Base-by-base conservation (phyloP, 2,329 filamentous ascomycete genomes). In the Aspergillus tamarii region DNA sequence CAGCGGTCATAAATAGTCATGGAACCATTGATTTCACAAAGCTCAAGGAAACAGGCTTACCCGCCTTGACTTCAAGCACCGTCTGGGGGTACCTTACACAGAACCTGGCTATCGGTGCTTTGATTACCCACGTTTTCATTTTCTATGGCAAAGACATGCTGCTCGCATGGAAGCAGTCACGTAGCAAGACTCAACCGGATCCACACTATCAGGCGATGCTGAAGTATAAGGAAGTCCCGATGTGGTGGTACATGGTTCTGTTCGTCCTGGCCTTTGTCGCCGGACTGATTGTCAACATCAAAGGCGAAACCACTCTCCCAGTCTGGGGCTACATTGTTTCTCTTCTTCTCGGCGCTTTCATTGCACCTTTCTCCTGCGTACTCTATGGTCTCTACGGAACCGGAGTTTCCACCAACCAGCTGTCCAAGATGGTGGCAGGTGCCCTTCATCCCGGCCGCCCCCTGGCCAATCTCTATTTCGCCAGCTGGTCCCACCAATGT, bases 271-370 rank as follows among this genome's bases (percentile, higher is more conserved):
- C 79, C 60, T 84, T 85, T 57, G 63, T 84, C 2, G 77, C 83
- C 0, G 83, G 83, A 0, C 73, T 84, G 5, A 68, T 83, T 3
- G 82, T 84, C 0, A 80, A 82, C 9, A 70, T 78, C 52, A 82
- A 80, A 60, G 80, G 82, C 56, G 74, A 84, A 48, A 79, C 83
- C 4, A 84, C 82, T 0, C 74, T 84, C 32, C 80, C 82, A 0
- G 74, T 66, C 3, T 84, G 83, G 83, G 82, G 77, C 0, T 85
- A 84, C 62, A 71, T 85, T 10, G 74, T 85, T 1, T 70, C 82
- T 0, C 73, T 85, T 0, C 30, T 83, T 0, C 28, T 84, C 1
- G 72, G 72, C 0, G 12, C 74, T 0, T 69, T 84, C 61, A 83
- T 88, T 26, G 82, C 85, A 0, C 85, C 85, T 0, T 79, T 88